Evolutionary conservation across 1,139 yeast species (phyloP), one percentile per base, ranked within the genome.

Genomic region (Taphrina flavorubra): DNA sequence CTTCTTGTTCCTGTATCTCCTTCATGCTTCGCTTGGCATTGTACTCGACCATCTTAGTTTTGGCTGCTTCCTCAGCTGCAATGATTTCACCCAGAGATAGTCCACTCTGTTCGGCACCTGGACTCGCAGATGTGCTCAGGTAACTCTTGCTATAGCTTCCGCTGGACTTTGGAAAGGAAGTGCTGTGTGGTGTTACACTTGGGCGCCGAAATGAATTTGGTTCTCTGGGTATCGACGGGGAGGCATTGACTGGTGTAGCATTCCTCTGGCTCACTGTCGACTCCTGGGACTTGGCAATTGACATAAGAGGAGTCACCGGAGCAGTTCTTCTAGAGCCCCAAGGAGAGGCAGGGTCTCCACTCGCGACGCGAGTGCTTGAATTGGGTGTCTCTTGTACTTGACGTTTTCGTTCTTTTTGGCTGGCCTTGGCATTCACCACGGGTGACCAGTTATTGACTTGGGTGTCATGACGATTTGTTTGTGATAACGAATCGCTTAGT

Each of bases 1-100:
- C 91, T 74, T 89, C 90, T 74, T 90, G 96, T 73, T 87, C 86
- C 76, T 87, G 91, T 65, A 89, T 84, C 71, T 90, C 96, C 53
- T 83, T 85, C 51, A 90, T 78, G 1, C 88, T 82, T 44, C 74
- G 73, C 51, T 70, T 72, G n/a, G 75, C 72, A 53, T 78, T 77
- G 65, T 78, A 79, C 49, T 73, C 77, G 69, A 82, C 83, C 6
- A 80, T 75, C 73, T 79, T 79, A 36, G 82, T 79, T 63, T 87
- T 83, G 73, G 87, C 90, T 68, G 83, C 82, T 25, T 79, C 78
- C 53, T 72, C 72, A 36, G 72, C 72, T 37, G 70, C 71, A 37
- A 81, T 81, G 51, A 81, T 79, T 11, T 80, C 82, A 0, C 79
- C 77, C 61, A 81, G 71, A 3, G 79, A 77, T 2, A 78, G 76